Conservation (phyloP, 2,329 filamentous ascomycete genomes). For the Aureobasidium leucospermi region DNA sequence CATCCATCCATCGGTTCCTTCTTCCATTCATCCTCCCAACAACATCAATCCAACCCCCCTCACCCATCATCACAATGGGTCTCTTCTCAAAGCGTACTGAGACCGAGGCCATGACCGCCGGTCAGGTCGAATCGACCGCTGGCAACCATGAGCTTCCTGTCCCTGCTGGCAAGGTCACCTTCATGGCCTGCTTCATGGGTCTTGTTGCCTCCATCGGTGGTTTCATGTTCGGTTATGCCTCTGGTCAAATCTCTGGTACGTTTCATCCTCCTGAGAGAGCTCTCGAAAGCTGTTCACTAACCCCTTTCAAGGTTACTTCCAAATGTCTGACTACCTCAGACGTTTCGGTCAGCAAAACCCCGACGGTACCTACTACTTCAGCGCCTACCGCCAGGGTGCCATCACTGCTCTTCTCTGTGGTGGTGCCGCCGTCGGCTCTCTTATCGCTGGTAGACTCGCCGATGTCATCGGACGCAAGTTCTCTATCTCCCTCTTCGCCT, state of each 20-base stretch:
- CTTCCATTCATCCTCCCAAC: not conserved
- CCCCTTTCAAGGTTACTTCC: constrained; percentile 28
- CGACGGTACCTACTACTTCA: constrained; percentile 32
- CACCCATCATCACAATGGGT: constrained; percentile 20
- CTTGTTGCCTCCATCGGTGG: constrained; percentile 51
- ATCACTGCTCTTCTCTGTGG: constrained; percentile 39
- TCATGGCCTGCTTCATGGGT: constrained; percentile 45
- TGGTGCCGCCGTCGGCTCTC: constrained; percentile 36
- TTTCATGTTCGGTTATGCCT: constrained; percentile 58
- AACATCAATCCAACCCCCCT: not conserved
- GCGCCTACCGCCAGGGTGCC: constrained; percentile 28
- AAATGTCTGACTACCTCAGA: constrained; percentile 45
- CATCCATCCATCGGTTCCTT: not conserved
- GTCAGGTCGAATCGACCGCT: constrained; percentile 25
- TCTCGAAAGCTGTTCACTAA: constrained; percentile 12
- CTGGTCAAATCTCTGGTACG: constrained; percentile 47
- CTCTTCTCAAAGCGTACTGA: constrained; percentile 27
- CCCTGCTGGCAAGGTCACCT: constrained; percentile 24
- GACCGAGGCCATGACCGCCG: constrained; percentile 25
- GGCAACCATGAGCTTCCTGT: constrained; percentile 16
- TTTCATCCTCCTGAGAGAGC: constrained; percentile 38
- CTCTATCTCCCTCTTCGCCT: constrained; percentile 43
- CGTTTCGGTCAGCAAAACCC: constrained; percentile 46
- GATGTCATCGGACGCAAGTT: constrained; percentile 44
- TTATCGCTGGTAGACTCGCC: constrained; percentile 41